Conservation (phyloP, 2,329 filamentous ascomycete genomes). For the Whalleya microplaca region DNA sequence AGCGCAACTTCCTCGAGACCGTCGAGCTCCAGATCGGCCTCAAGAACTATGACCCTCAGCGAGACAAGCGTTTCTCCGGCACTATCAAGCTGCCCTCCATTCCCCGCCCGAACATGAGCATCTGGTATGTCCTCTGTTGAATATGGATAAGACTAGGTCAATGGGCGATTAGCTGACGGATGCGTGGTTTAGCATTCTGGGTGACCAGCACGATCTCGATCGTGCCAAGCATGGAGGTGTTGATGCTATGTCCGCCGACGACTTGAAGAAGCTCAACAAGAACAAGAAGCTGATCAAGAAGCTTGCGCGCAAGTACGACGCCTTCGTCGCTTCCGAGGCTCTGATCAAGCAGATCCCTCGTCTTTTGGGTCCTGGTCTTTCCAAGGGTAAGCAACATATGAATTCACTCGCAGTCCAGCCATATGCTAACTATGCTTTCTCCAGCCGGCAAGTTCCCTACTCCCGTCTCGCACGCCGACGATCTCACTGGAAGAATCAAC, state of each 20-base stretch:
- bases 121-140: constrained; percentile 25
- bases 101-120: constrained; percentile 70
- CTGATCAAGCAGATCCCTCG: constrained; percentile 99
- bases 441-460: constrained; percentile 99
- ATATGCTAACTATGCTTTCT: constrained; percentile 15
- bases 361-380: constrained; percentile 98
- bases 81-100: constrained; percentile 94
- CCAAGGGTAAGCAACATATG: constrained; percentile 71
- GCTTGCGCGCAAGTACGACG: constrained; percentile 99
- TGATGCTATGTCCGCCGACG: constrained; percentile 97
- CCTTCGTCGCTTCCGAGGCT: constrained; percentile 94
- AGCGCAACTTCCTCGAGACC: constrained; percentile 96
- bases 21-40: constrained; percentile 88
- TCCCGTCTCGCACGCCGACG: constrained; percentile 94
- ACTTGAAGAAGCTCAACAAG: constrained; percentile 99
- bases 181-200: constrained; percentile 53
- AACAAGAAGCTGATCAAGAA: constrained; percentile 99
- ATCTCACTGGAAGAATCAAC: constrained; percentile 92
- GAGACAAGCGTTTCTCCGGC: constrained; percentile 99
- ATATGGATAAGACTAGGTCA: not conserved
- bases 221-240: constrained; percentile 99
- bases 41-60: constrained; percentile 99
- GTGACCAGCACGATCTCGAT: constrained; percentile 95
- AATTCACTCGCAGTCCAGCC: not conserved
- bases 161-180: constrained; percentile 3